phyloP scores from a whole-genome alignment of 495 filamentous ascomycete species.

The Coniosporium apollinis region DNA sequence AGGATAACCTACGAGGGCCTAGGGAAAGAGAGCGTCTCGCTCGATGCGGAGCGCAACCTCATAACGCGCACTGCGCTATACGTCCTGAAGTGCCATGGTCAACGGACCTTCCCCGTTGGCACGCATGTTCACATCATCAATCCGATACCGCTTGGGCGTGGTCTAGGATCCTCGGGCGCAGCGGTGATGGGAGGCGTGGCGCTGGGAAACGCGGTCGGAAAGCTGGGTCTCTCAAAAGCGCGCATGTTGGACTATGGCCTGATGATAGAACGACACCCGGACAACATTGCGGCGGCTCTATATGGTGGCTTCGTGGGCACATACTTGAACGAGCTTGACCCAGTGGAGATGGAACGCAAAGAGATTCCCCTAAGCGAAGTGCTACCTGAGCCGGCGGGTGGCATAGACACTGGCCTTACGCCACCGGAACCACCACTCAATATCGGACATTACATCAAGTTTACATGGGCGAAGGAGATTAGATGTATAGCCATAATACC shows the following conservation, averaged over 20 bases:
- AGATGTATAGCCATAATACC: conserved; percentile 91
- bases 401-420: conserved; percentile 64
- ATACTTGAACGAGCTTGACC: conserved; percentile 76
- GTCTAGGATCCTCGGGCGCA: conserved; percentile 80
- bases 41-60: conserved; percentile 68
- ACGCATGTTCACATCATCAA: conserved; percentile 90
- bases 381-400: conserved; percentile 68
- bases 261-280: conserved; percentile 92
- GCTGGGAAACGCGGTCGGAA: conserved; percentile 76
- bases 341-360: conserved; percentile 65
- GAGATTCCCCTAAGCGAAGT: conserved; percentile 96
- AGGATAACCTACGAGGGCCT: conserved; percentile 75
- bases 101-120: conserved; percentile 60
- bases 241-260: conserved; percentile 86
- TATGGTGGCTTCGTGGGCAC: conserved; percentile 96
- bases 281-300: conserved; percentile 88
- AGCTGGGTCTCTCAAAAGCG: conserved; percentile 60
- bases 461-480: conserved; percentile 80
- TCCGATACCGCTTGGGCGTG: conserved; percentile 78
- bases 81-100: conserved; percentile 76
- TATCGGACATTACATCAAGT: conserved; percentile 88
- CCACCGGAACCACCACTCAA: conserved; percentile 77
- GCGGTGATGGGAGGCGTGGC: conserved; percentile 89
- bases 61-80: conserved; percentile 85
- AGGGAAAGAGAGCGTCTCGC: conserved; percentile 57